Percentiles rank a stretch among this genome's conserved stretches.
Evolutionary conservation across 495 filamentous ascomycete genomes (phyloP).

Genomic region (Neurospora sp.): DNA sequence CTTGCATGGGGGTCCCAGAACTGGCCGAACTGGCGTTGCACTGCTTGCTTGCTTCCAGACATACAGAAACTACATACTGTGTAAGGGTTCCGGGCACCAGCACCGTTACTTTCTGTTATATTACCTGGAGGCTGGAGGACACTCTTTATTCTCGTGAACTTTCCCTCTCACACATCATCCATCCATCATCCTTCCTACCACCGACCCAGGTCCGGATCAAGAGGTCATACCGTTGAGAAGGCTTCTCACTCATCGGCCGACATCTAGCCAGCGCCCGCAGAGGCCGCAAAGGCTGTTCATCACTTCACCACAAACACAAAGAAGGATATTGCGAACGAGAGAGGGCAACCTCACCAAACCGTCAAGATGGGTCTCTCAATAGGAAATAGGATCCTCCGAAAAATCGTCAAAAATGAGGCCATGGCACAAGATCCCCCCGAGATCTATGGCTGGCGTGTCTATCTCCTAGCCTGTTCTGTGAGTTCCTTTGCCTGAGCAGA

Average conservation of each 20-base stretch:
- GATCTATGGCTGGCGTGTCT: conserved; percentile 74
- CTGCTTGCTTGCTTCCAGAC: background rate
- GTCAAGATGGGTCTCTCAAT: conserved; percentile 17
- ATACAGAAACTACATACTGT: background rate
- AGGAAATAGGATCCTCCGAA: conserved; percentile 37
- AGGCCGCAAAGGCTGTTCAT: background rate
- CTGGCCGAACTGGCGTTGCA: background rate
- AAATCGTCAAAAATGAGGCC: conserved; percentile 68
- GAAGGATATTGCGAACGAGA: background rate
- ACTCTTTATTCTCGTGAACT: background rate
- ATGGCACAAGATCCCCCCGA: conserved; percentile 64
- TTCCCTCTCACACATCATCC: background rate
- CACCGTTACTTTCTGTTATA: background rate
- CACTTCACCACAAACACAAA: background rate
- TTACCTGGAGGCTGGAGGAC: background rate
- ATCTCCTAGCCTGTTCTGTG: conserved; percentile 56
- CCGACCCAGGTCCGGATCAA: background rate
- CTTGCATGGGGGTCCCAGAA: background rate
- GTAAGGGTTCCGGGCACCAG: background rate
- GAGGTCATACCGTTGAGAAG: background rate
- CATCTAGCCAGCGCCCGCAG: background rate
- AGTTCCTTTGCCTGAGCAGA: conserved; percentile 11
- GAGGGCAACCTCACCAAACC: background rate
- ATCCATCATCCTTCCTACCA: background rate
- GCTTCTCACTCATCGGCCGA: background rate